phyloP scores from a whole-genome alignment of 2,329 filamentous ascomycete species.

The Lecanicillium sp. region DNA sequence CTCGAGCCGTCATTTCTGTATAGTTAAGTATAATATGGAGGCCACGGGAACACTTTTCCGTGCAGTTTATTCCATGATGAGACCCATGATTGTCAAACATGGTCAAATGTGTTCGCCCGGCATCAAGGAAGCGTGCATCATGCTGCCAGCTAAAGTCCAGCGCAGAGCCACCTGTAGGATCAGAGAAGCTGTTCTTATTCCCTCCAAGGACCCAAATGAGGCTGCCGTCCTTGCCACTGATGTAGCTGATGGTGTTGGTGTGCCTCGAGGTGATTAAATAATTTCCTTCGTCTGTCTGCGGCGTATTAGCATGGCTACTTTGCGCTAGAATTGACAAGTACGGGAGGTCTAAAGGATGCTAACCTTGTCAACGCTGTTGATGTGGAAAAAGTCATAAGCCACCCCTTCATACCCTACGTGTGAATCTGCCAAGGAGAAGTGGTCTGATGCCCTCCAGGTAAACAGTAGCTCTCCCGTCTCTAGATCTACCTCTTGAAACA shows the following conservation, averaged over 20 bases:
- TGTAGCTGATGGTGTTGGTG: conserved; percentile 33
- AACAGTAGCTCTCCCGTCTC: conserved; percentile 38
- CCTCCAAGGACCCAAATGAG: conserved; percentile 46
- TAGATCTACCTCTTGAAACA: conserved; percentile 36
- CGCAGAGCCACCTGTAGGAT: conserved; percentile 19
- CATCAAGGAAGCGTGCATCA: conserved; percentile 36
- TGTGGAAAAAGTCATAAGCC: conserved; percentile 46
- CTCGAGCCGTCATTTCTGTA: conserved; percentile 31
- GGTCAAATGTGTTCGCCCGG: conserved; percentile 30
- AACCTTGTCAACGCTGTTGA: conserved; percentile 31
- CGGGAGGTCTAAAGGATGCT: too few species aligned
- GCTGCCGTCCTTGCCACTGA: conserved; percentile 36
- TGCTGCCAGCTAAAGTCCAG: conserved; percentile 40
- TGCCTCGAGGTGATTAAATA: conserved; percentile 44
- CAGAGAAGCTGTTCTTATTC: conserved; percentile 27
- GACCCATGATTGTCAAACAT: conserved; percentile 45
- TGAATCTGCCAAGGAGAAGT: conserved; percentile 8
- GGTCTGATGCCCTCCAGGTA: conserved; percentile 28
- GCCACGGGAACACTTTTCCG: conserved; percentile 26
- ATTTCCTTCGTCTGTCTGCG: conserved; percentile 26
- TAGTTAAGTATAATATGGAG: conserved; percentile 38
- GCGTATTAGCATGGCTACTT: too few species aligned
- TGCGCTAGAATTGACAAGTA: too few species aligned
- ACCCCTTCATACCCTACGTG: conserved; percentile 4
- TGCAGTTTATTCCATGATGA: conserved; percentile 13